Conservation (phyloP, 495 filamentous ascomycete species). For the Penicillium cinerascens region DNA sequence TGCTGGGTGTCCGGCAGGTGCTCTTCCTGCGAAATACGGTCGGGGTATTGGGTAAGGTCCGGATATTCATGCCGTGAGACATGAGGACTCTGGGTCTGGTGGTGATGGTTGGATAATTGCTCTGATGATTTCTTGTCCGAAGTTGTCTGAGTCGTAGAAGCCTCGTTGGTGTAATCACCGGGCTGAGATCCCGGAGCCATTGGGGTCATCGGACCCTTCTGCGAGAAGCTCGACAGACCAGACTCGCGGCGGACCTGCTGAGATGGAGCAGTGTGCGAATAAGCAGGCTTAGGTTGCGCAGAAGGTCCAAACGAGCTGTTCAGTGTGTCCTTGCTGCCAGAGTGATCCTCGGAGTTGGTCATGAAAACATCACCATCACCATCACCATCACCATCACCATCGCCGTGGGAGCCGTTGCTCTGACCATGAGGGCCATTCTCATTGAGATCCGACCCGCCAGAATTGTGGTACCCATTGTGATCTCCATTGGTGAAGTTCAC, state of each 20-base stretch:
- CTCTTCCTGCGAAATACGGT: conserved; percentile 43
- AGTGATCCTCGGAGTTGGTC: conserved; percentile 46
- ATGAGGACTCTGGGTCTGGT: conserved; percentile 57
- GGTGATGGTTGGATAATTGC: conserved; percentile 40
- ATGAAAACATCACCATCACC: conserved; percentile 56
- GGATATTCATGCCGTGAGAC: conserved; percentile 18
- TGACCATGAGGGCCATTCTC: conserved; percentile 40
- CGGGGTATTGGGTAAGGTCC: conserved; percentile 35
- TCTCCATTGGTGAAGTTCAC: conserved; percentile 51
- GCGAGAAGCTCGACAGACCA: conserved; percentile 54
- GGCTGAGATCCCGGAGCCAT: conserved; percentile 74
- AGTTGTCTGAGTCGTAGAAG: conserved; percentile 77
- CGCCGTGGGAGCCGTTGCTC: conserved; percentile 63
- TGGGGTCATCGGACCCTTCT: conserved; percentile 68
- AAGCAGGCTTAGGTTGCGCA: conserved; percentile 47
- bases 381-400: conserved; percentile 63
- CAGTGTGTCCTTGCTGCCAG: conserved; percentile 39
- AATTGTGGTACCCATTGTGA: conserved; percentile 27
- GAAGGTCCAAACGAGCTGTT: conserved; percentile 51
- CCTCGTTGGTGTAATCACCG: conserved; percentile 74
- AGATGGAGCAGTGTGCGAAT: conserved; percentile 50
- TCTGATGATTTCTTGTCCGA: conserved; percentile 67
- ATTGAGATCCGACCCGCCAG: conserved; percentile 47
- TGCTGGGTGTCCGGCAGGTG: conserved; percentile 47
- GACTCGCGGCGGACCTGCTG: conserved; percentile 51